Evolutionary conservation across 768 basidiomycete species (phyloP), one percentile per base, ranked within the genome.

Genomic region (Lactarius pseudohatsudake): DNA sequence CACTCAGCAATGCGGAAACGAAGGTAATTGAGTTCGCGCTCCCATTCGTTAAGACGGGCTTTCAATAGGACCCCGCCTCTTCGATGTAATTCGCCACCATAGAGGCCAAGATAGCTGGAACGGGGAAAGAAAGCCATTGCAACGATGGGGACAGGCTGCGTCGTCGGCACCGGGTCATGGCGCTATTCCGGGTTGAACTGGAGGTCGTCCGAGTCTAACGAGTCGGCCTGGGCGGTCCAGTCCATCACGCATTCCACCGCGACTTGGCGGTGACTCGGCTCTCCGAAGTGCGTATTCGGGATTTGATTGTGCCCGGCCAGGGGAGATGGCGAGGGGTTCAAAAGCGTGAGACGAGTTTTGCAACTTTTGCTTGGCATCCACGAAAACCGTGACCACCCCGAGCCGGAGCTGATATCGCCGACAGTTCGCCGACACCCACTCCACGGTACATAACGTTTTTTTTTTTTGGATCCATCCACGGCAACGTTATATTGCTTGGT

Each of bases 21-120:
- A 22, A 70, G 69, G 55, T 70, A 70, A n/a, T 69, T 50, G 41
- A 70, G 57, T 55, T 70, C 69, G 30, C 67, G 67, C 15, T 70
- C 69, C 69, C 69, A 70, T 38, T 70, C 67, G 57, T 36, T 28
- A 18, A 70, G 69, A 47, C 69, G 69, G 2, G 67, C 59, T 20
- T 65, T 62, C 50, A 70, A 47, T 16, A 69, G 13, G 26, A 59
- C 38, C 15, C 67, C 67, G 18, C 69, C 69, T 26, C 56, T 67
- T 50, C 41, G 56, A 34, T 70, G 69, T n/a, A 70, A 36, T 30
- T 70, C 69, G 26, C 67, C 63, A n/a, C 66, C 66, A n/a, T 64
- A 63, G 4, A 18, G 61, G 53, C 38, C 20, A 34, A 67, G 66
- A 28, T 53, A 55, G 53, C 55, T 67, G 11, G 50, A 13, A 41